A percentile compares a stretch with the other conserved stretches of the same genome.
Conservation (phyloP, 106 monocot genomes). For the Posidonia australis region DNA sequence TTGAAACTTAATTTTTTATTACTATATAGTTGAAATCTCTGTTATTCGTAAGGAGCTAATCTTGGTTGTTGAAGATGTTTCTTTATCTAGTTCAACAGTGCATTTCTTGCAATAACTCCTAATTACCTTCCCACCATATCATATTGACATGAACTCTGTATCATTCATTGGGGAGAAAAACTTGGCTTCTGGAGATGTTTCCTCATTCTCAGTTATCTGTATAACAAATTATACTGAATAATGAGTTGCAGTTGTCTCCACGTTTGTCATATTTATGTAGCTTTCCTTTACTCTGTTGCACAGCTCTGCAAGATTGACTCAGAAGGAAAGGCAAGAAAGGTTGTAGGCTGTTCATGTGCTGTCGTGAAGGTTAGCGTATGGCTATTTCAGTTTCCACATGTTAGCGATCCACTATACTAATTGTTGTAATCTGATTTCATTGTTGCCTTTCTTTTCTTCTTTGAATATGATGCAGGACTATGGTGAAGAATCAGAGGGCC, state of each 20-base stretch:
- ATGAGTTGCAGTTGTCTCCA: not conserved
- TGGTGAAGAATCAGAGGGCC: constrained; percentile 17
- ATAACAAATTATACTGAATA: too few species aligned
- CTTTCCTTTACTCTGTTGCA: not conserved
- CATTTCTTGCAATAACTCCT: too few species aligned
- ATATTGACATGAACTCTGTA: not conserved
- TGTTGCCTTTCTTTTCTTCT: not conserved
- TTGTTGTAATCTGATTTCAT: too few species aligned
- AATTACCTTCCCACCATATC: too few species aligned
- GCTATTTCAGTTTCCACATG: not conserved
- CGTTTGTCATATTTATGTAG: not conserved
- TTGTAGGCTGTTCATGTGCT: constrained; percentile 16
- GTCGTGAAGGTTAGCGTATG: constrained; percentile 14
- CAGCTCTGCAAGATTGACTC: constrained; percentile 24
- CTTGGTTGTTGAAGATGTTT: too few species aligned
- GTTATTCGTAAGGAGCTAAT: too few species aligned
- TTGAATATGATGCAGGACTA: constrained; percentile 12
- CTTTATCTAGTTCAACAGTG: too few species aligned
- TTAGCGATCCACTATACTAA: not conserved
- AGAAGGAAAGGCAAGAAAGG: constrained; percentile 23
- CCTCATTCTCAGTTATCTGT: too few species aligned
- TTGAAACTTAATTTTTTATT: too few species aligned
- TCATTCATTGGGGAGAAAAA: too few species aligned
- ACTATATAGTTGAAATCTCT: too few species aligned
- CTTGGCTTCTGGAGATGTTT: too few species aligned